phyloP scores from a whole-genome alignment of 768 basidiomycete genomes.

The Boletus rubropictus region DNA sequence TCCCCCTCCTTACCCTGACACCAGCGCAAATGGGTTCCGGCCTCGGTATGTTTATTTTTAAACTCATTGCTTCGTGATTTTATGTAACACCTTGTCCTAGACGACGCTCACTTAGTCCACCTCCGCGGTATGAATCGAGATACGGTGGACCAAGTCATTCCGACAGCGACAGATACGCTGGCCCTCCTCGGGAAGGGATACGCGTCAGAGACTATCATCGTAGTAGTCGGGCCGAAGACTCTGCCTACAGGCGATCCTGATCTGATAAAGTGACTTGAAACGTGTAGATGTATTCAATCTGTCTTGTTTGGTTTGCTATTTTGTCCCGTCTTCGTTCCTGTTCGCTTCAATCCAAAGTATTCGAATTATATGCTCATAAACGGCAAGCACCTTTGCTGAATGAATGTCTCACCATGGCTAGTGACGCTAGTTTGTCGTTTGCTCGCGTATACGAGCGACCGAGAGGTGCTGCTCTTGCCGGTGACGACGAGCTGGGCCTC shows the following conservation, averaged over 20 bases:
- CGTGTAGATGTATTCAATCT: constrained; percentile 4
- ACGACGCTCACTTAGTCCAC: constrained; percentile 69
- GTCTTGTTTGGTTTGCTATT: constrained; percentile 3
- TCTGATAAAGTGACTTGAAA: constrained; percentile 1
- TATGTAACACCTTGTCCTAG: constrained; percentile 28
- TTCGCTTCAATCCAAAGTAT: constrained; percentile 3
- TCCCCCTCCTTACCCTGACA: constrained; percentile 46
- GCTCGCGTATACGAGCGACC: constrained; percentile 4
- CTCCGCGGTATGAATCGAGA: constrained; percentile 46
- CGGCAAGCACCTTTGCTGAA: neutral
- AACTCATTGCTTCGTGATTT: neutral
- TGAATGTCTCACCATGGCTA: constrained; percentile 3
- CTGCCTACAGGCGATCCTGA: constrained; percentile 28
- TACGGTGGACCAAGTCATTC: constrained; percentile 41
- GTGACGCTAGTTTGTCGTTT: constrained; percentile 1
- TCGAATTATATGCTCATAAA: constrained; percentile 7
- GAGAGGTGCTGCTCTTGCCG: neutral
- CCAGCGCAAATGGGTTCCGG: constrained; percentile 37
- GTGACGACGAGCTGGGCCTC: no score
- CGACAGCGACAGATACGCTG: constrained; percentile 47
- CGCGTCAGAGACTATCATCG: constrained; percentile 39
- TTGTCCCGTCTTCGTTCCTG: neutral
- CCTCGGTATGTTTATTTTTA: constrained; percentile 31
- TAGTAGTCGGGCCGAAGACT: constrained; percentile 28
- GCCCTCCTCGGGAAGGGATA: constrained; percentile 28